Conservation (phyloP, 2,329 filamentous ascomycete species). For the Diaporthe sp. region DNA sequence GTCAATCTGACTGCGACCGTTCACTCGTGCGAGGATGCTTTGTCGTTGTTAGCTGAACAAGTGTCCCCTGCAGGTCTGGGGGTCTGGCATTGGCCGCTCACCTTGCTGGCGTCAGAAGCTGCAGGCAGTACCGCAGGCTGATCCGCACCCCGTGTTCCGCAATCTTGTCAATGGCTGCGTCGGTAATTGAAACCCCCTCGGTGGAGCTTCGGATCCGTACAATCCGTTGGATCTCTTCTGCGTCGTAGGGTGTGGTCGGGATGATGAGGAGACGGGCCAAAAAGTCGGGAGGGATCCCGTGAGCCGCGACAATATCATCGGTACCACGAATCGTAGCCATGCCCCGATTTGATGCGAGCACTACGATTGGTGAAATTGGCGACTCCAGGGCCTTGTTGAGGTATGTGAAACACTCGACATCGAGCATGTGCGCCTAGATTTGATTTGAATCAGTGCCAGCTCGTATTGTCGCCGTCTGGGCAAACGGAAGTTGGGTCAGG, state of each 20-base stretch:
- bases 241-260: constrained; percentile 89
- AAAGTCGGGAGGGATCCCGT: constrained; percentile 95
- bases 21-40: constrained; percentile 89
- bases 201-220: constrained; percentile 86
- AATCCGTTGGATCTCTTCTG: constrained; percentile 92
- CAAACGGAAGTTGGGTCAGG: constrained; percentile 28
- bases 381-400: constrained; percentile 98
- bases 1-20: constrained; percentile 82
- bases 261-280: constrained; percentile 95
- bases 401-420: constrained; percentile 99
- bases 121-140: constrained; percentile 91
- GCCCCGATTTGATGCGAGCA: constrained; percentile 96
- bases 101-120: constrained; percentile 88
- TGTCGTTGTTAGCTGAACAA: constrained; percentile 50
- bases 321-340: constrained; percentile 93
- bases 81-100: constrained; percentile 51
- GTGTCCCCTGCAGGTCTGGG: constrained; percentile 40
- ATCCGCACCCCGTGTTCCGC: constrained; percentile 89
- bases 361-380: constrained; percentile 94
- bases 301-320: constrained; percentile 83
- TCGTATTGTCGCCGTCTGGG: constrained; percentile 31
- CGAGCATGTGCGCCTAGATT: constrained; percentile 96
- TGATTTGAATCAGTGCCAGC: constrained; percentile 37
- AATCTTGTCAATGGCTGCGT: constrained; percentile 88
- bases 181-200: constrained; percentile 83